Evolutionary conservation across 371 early-diverging fungal species (phyloP), one percentile per base, ranked within the genome.

Genomic region (Apophysomyces elegans): DNA sequence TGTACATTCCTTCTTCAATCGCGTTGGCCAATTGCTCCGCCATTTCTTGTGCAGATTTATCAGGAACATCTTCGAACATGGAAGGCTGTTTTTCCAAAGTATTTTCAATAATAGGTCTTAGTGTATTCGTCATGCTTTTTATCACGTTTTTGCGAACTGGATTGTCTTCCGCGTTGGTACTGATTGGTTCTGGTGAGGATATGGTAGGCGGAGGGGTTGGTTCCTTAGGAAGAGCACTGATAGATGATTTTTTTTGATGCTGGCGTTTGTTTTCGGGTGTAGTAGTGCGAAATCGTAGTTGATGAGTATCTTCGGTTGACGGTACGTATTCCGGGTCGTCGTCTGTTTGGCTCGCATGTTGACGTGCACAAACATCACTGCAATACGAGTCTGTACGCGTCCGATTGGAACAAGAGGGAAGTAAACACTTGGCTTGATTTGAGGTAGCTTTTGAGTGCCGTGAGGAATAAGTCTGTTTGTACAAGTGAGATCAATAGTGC

Each of bases 71-170:
- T n/a, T 67, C 58, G 65, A 76, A 70, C 44, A 76, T 50, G 1
- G 59, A 59, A 3, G 79, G 70, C 45, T 74, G 74, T 9, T 79
- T 73, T 32, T 67, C 66, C 38, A 71, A 14, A 4, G 74, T 73
- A 32, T 38, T 38, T 8, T 66, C 68, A 21, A 83, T 61, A n/a
- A 79, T 78, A 2, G 70, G 39, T 56, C 72, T 71, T 32, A 82
- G 41, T 2, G 73, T 65, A 4, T 67, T 73, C 1, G 79, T 75
- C 65, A 87, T 70, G 39, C 80, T 86, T 66, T 85, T 87, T 46
- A 84, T 74, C 0, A 84, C 87, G 38, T 84, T 85, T 36, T 78
- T 78, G 16, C 87, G 84, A 14, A 87, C 73, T 7, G 87, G 81
- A 32, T 87, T 81, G 36, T 81, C 77, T 58, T 81, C 83, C n/a